These are phyloP conservation scores for Sporothrix schenckii DNA, from an alignment of 2,329 filamentous ascomycete species.

Conservation along the genomic window DNA sequence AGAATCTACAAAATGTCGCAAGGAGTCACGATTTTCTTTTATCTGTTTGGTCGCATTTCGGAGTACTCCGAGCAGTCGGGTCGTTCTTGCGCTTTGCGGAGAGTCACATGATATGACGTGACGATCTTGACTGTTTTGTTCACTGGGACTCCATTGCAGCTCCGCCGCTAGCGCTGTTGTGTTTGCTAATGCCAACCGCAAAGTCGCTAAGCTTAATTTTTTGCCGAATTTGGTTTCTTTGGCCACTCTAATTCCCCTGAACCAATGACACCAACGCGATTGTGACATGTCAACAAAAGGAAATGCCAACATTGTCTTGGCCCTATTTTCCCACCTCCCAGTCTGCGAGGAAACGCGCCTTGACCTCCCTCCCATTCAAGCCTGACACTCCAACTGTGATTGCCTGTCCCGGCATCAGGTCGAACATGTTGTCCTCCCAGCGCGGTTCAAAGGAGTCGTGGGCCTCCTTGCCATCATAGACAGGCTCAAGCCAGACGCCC, in stretches of 20 bases:
- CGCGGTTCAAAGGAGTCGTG: slow-evolving; percentile 7
- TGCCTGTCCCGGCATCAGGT: slow-evolving; percentile 20
- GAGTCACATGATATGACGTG: slow-evolving; percentile 24
- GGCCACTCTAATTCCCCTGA: background rate
- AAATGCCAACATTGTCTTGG: background rate
- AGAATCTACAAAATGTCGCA: slow-evolving; percentile 8
- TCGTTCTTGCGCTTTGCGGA: background rate
- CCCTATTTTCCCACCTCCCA: slow-evolving; percentile 14
- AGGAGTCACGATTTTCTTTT: slow-evolving; percentile 8
- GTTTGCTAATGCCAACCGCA: background rate
- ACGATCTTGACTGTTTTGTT: background rate
- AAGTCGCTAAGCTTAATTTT: background rate
- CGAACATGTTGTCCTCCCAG: slow-evolving; percentile 31
- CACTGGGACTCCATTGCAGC: background rate
- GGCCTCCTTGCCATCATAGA: slow-evolving; percentile 22
- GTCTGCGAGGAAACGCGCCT: slow-evolving; percentile 17
- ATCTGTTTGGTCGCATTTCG: background rate
- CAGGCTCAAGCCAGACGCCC: slow-evolving; percentile 27
- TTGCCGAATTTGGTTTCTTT: background rate
- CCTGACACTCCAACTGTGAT: slow-evolving; percentile 17
- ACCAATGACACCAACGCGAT: background rate
- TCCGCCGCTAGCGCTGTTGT: background rate
- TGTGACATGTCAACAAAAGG: background rate
- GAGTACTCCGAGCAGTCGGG: background rate
- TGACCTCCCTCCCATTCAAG: background rate